A percentile compares a stretch with the other conserved stretches of the same genome.
phyloP scores from a whole-genome alignment of 176 grass and related monocot species.

The Carex parvula region DNA sequence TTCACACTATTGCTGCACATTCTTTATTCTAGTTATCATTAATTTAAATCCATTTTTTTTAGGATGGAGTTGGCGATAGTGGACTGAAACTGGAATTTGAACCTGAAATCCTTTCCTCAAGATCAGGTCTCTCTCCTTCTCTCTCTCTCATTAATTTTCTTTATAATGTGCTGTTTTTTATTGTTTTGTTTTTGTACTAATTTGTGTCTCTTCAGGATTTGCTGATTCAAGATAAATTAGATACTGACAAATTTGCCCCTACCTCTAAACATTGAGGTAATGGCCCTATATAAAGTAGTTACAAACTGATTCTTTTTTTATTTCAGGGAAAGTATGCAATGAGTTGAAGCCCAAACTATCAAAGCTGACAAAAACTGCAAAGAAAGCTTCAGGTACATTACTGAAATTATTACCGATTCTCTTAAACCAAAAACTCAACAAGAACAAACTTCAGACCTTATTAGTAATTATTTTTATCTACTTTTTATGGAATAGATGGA shows the following conservation, averaged over 20 bases:
- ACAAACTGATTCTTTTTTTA: not conserved
- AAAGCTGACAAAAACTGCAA: not conserved
- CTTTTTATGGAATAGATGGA: constrained; percentile 16
- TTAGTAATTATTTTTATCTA: not conserved
- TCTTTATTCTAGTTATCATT: not conserved
- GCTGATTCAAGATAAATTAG: not conserved
- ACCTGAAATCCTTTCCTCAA: constrained; percentile 12
- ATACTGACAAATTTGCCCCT: not conserved
- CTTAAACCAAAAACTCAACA: not conserved
- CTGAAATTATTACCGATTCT: not conserved
- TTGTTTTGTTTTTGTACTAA: not conserved
- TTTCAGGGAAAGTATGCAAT: constrained; percentile 9
- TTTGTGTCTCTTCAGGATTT: not conserved
- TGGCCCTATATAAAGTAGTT: not conserved
- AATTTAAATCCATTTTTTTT: constrained; percentile 11
- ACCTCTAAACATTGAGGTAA: not conserved
- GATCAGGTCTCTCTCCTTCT: not conserved
- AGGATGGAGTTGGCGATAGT: constrained; percentile 25
- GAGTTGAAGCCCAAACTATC: not conserved
- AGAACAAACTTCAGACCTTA: not conserved
- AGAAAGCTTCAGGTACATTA: constrained; percentile 14
- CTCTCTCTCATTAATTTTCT: not conserved
- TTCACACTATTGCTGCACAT: not conserved
- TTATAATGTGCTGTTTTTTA: not conserved
- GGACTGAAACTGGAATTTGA: constrained; percentile 23